Evolutionary conservation across 129 eudicot species (phyloP).

Genomic region (Mikania micrantha): DNA sequence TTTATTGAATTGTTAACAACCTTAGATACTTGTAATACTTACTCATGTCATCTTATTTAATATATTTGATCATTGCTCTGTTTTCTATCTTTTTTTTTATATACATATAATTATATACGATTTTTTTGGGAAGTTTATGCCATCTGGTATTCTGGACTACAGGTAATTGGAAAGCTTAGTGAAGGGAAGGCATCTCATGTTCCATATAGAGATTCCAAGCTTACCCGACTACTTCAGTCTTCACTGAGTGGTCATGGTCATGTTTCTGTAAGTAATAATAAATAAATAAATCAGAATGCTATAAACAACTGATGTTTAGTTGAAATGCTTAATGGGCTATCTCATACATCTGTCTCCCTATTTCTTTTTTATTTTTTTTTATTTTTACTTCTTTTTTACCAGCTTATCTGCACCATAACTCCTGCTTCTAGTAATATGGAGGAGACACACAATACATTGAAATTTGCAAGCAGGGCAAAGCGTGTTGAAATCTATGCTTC

Average conservation of each 20-base stretch:
- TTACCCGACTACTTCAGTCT: slow-evolving; percentile 91
- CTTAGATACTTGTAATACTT: background rate
- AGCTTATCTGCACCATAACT: slow-evolving; percentile 97
- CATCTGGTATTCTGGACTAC: slow-evolving; percentile 15
- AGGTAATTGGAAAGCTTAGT: slow-evolving; percentile 95
- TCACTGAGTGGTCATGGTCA: slow-evolving; percentile 97
- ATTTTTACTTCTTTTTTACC: slow-evolving; percentile 17
- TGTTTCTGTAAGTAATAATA: slow-evolving; percentile 69
- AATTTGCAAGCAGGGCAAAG: slow-evolving; percentile 95
- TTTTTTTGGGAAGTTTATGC: slow-evolving; percentile 7
- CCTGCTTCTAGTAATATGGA: slow-evolving; percentile 97
- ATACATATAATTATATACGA: background rate
- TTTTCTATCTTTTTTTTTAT: background rate
- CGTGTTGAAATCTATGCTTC: slow-evolving; percentile 95
- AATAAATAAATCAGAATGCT: background rate
- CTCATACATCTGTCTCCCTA: background rate
- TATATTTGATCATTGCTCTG: background rate
- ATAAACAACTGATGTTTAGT: background rate
- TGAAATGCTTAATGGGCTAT: background rate
- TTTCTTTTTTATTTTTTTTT: background rate
- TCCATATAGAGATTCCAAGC: slow-evolving; percentile 97
- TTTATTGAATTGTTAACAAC: background rate
- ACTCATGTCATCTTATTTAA: background rate
- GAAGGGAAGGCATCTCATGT: slow-evolving; percentile 98
- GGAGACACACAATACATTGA: slow-evolving; percentile 96